Evolutionary conservation across 495 filamentous ascomycete species (phyloP).

Genomic region (Aspergillus diversus): DNA sequence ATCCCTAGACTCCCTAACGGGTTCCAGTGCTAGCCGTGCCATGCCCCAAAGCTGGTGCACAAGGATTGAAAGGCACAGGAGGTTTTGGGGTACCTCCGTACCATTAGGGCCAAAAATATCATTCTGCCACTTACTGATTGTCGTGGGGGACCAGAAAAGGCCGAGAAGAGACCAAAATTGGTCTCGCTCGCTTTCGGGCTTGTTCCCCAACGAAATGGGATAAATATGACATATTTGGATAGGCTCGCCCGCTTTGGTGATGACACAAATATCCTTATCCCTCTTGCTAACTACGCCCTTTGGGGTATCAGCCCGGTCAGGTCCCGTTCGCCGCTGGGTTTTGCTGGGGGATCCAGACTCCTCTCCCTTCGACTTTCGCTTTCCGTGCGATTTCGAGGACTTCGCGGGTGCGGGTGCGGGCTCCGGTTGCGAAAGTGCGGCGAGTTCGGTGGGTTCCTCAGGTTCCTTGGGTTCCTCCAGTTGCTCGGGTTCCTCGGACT

Average conservation of each 20-base stretch:
- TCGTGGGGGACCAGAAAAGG: background rate
- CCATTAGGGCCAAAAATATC: background rate
- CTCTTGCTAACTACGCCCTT: background rate
- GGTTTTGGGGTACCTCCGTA: conserved; percentile 9
- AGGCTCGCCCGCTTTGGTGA: conserved; percentile 1
- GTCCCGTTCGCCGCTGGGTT: background rate
- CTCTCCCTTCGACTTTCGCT: background rate
- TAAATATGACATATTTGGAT: conserved; percentile 12
- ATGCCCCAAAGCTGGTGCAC: conserved; percentile 7
- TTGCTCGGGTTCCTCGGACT: background rate
- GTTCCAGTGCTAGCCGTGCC: conserved; percentile 8
- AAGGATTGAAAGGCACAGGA: conserved; percentile 2
- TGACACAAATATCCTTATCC: conserved; percentile 1
- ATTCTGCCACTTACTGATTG: conserved; percentile 1
- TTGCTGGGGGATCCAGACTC: background rate
- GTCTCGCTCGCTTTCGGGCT: background rate
- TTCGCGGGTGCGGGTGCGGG: background rate
- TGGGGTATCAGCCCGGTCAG: background rate
- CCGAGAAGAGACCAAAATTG: conserved; percentile 2
- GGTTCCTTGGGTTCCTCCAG: background rate
- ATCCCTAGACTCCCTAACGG: conserved; percentile 9
- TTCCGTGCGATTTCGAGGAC: background rate
- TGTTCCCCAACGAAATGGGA: background rate
- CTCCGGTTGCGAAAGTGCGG: too few species aligned
- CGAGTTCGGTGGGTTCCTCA: too few species aligned